A percentile compares a stretch with the other conserved stretches of the same genome.
Evolutionary conservation across 2,329 filamentous ascomycete genomes (phyloP).

Genomic region (Chaetomium strumarium): DNA sequence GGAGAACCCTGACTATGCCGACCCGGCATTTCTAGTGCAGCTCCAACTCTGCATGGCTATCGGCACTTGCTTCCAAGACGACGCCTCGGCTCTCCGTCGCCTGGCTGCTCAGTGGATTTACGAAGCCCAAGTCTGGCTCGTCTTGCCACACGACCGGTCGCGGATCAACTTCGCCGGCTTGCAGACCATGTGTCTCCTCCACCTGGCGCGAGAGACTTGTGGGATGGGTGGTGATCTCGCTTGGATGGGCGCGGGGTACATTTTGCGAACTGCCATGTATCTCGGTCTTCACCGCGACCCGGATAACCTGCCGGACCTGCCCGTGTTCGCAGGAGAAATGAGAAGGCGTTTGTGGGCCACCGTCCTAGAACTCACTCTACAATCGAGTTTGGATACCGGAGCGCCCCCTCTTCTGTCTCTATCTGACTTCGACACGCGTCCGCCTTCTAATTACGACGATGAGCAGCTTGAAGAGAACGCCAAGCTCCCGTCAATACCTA

Average conservation of each 20-base stretch:
- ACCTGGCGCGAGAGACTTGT: slow-evolving; percentile 43
- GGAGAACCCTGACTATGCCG: slow-evolving; percentile 36
- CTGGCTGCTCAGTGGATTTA: slow-evolving; percentile 45
- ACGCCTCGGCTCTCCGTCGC: slow-evolving; percentile 37
- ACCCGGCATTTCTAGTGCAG: slow-evolving; percentile 44
- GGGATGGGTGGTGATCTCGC: slow-evolving; percentile 44
- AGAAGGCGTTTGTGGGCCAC: slow-evolving; percentile 52
- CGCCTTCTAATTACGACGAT: slow-evolving; percentile 48
- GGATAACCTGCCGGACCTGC: slow-evolving; percentile 41
- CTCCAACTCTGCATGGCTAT: slow-evolving; percentile 50
- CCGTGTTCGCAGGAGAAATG: slow-evolving; percentile 45
- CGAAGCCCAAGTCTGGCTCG: slow-evolving; percentile 47
- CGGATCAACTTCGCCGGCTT: slow-evolving; percentile 43
- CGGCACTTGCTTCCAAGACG: slow-evolving; percentile 43
- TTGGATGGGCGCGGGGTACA: slow-evolving; percentile 45
- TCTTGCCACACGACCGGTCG: slow-evolving; percentile 41
- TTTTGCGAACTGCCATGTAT: slow-evolving; percentile 49
- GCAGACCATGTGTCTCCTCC: slow-evolving; percentile 48
- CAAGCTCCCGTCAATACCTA: slow-evolving; percentile 16
- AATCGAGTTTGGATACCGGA: slow-evolving; percentile 46
- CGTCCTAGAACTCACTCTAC: slow-evolving; percentile 48
- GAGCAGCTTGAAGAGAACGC: slow-evolving; percentile 39
- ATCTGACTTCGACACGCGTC: slow-evolving; percentile 44
- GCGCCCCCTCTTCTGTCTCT: slow-evolving; percentile 42
- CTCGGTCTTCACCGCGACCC: slow-evolving; percentile 57